phyloP scores from a whole-genome alignment of 2,329 filamentous ascomycete genomes.

The Exophiala spinifera region DNA sequence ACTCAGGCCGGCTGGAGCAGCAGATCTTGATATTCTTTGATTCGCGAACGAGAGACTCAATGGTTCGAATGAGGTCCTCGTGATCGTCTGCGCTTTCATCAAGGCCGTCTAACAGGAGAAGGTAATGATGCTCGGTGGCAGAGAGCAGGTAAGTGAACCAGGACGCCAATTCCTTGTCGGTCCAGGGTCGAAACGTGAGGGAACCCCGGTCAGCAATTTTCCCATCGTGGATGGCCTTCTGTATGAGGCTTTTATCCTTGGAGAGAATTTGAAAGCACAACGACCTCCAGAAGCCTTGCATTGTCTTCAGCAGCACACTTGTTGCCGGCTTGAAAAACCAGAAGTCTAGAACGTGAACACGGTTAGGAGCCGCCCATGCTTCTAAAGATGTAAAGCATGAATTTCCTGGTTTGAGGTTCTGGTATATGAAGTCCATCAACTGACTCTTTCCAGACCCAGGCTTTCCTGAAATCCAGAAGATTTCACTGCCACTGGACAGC shows the following conservation, averaged over 20 bases:
- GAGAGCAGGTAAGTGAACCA: slow-evolving; percentile 6
- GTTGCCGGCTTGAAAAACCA: slow-evolving; percentile 17
- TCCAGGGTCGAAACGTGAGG: slow-evolving; percentile 10
- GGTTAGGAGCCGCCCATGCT: slow-evolving; percentile 6
- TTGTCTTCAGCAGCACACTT: slow-evolving; percentile 6
- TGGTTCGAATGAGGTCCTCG: background rate
- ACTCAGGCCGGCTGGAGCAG: slow-evolving; percentile 13
- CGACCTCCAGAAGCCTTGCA: slow-evolving; percentile 13
- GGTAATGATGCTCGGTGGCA: background rate
- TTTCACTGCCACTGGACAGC: no score
- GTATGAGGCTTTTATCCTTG: background rate
- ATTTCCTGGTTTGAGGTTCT: background rate
- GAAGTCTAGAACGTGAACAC: slow-evolving; percentile 7
- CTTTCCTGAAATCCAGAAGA: no score
- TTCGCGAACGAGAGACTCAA: background rate
- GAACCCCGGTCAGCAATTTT: background rate
- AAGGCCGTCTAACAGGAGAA: slow-evolving; percentile 10
- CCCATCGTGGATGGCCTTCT: background rate
- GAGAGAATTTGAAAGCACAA: slow-evolving; percentile 11
- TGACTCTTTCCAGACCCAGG: no score
- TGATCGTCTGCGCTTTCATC: slow-evolving; percentile 4
- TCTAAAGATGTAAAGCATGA: background rate
- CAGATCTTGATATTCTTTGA: slow-evolving; percentile 11
- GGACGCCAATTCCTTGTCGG: slow-evolving; percentile 5
- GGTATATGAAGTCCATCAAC: slow-evolving; percentile 2